Conservation (phyloP, 495 filamentous ascomycete species). For the Daldinia grandis region DNA sequence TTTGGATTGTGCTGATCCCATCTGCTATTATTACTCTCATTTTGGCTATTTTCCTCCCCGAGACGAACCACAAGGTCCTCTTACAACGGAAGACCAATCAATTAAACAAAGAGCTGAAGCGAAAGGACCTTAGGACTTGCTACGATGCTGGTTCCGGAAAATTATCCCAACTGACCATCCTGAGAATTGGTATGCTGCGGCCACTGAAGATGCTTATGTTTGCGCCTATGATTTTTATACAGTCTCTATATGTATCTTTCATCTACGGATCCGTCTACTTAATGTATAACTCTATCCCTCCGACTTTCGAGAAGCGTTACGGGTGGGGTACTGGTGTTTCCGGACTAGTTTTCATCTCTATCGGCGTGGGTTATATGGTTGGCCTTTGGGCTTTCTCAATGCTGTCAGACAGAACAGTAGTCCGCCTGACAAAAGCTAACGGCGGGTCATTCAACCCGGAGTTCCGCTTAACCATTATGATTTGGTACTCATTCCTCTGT, state of each 20-base stretch:
- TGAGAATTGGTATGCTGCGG: conserved; percentile 55
- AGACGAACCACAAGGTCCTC: conserved; percentile 63
- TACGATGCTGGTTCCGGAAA: conserved; percentile 39
- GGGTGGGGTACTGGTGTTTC: conserved; percentile 46
- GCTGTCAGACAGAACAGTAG: conserved; percentile 54
- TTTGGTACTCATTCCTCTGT: conserved; percentile 52
- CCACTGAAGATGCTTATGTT: conserved; percentile 65
- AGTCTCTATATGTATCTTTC: conserved; percentile 77
- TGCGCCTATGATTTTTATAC: conserved; percentile 71
- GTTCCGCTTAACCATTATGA: conserved; percentile 55
- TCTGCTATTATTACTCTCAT: conserved; percentile 50
- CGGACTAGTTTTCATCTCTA: conserved; percentile 54
- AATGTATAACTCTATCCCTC: conserved; percentile 73
- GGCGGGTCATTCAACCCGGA: conserved; percentile 64
- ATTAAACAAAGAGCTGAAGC: conserved; percentile 48
- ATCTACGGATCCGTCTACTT: conserved; percentile 80
- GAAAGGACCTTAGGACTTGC: conserved; percentile 46
- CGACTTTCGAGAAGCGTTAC: conserved; percentile 65
- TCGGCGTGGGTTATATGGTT: conserved; percentile 54
- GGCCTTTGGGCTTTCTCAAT: conserved; percentile 46
- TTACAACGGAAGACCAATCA: conserved; percentile 57
- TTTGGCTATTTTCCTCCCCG: conserved; percentile 60
- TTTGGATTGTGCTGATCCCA: conserved; percentile 64
- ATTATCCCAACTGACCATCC: conserved; percentile 33
- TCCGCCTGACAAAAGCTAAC: conserved; percentile 56